Base-by-base conservation (phyloP, 805 yeast genomes). In the Barnettozyma sucrosica region DNA sequence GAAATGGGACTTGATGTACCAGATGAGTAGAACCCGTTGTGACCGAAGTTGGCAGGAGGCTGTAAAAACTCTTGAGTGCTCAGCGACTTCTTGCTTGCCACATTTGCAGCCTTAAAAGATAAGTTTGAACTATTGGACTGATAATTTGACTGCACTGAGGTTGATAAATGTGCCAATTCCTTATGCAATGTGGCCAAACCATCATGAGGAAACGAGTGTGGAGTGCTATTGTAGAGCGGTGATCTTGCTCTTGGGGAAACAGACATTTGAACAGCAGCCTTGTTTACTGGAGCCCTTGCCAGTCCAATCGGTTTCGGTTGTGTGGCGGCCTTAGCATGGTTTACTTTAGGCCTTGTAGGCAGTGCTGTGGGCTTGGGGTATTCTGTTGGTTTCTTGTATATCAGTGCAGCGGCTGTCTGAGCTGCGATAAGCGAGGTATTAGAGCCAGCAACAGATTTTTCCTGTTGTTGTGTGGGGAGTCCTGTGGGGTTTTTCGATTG, bases 401-500 rank as follows among this genome's bases (percentile, higher is more conserved):
- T 39, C 14, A 39, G 30, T 1, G 52, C 47, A 10, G 57, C 64
- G 14, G 57, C 64, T 9, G 64, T 58, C 43, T 59, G 55, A 3
- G 62, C 60, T n/a, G 63, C 63, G 11, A 54, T 7, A 21, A 45
- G 39, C 3, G 60, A 56, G 9, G 53, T 45, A 36, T 26, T 36
- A 1, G 50, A 46, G 9, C 37, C 45, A 2, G 24, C 33, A 24
- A n/a, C 5, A 43, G 45, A 0, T 25, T 23, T 37, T 33, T 16
- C 36, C 24, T 5, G 36, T 25, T 5, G 45, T 37, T 6, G 47
- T 23, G 45, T 41, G n/a, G 61, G 57, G 3, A 58, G 52, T 0
- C 63, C 63, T 2, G 56, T 55, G 0, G 55, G 56, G 40, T 58
- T 57, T 43, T 46, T 56, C 13, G 57, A 48, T 9, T 50, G 57